Evolutionary conservation across 2,329 filamentous ascomycete genomes (phyloP), one percentile per base, ranked within the genome.

Genomic region (Aureobasidium zeae): DNA sequence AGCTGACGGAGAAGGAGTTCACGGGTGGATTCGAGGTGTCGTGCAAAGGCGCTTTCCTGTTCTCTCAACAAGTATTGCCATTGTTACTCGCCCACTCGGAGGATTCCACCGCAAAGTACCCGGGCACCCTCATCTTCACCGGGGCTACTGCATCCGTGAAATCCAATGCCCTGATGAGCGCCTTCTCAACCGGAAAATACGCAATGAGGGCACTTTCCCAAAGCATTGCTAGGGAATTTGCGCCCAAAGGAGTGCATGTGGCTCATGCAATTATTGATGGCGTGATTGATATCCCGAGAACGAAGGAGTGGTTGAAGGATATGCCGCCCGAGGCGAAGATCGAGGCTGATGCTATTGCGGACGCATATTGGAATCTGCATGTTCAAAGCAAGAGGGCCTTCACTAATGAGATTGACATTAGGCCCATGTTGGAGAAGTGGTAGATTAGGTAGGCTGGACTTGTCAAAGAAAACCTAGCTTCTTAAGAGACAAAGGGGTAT

Each of bases 371-470:
- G 85, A 70, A 81, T 57, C 59, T 94, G 55, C 86, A 94, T 57
- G 82, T 79, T 0, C 86, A 94, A 66, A 83, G 81, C 22, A 73
- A 76, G 52, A 85, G 82, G 5, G 77, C 77, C 2, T 93, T 89
- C 56, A 87, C 84, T 0, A 84, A 85, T 57, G 85, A 93, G 64
- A 62, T 93, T 53, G 86, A 93, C 62, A 66, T 88, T 21, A 70
- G 86, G 50, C 86, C 86, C 1, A 87, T 77, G 61, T 70, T 87
- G 41, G 86, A 94, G 70, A 93, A 88, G 61, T 94, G 83, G 70
- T 88, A 72, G 49, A 36, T 32, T 6, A 12, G n/a, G 5, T 26
- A 26, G 12, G 2, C 8, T 29, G 8, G 12, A 29, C 8, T 12
- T n/a, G n/a, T n/a, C n/a, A n/a, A n/a, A n/a, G n/a, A n/a, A n/a